These are phyloP conservation scores for Peronospora destructor DNA, from an alignment of 352 stramenopile species.

Conservation along the genomic window DNA sequence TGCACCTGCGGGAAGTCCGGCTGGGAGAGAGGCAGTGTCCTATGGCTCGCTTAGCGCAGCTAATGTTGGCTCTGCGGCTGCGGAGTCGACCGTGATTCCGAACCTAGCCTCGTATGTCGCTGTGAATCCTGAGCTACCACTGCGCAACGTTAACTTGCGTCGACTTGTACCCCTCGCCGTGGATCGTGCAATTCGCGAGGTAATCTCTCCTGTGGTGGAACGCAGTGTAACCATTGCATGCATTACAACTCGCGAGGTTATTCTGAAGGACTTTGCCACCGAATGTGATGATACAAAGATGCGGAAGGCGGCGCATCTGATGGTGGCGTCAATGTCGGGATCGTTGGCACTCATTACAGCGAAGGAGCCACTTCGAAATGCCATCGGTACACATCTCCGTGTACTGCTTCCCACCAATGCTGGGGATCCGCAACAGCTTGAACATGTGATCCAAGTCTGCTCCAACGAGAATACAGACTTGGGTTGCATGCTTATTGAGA, in stretches of 20 bases:
- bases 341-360: constrained; percentile 97
- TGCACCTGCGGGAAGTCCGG: constrained; percentile 47
- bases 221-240: constrained; percentile 98
- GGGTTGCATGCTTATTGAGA: constrained; percentile 98
- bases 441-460: constrained; percentile 96
- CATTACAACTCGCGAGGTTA: constrained; percentile 96
- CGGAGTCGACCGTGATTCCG: constrained; percentile 95
- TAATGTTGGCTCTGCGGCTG: constrained; percentile 28
- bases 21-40: constrained; percentile 29
- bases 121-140: constrained; percentile 92
- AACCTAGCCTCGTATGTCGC: constrained; percentile 97
- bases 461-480: constrained; percentile 98
- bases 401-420: constrained; percentile 84
- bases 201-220: constrained; percentile 98
- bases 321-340: constrained; percentile 97
- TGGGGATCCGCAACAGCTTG: constrained; percentile 89
- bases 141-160: constrained; percentile 92
- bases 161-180: constrained; percentile 94
- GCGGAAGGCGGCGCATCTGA: constrained; percentile 95
- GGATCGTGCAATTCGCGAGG: constrained; percentile 96
- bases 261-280: constrained; percentile 99
- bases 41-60: constrained; percentile 25
- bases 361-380: constrained; percentile 95
- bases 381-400: constrained; percentile 95
- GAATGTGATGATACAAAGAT: constrained; percentile 93